These are phyloP conservation scores for Clathrospora elynae DNA, from an alignment of 2,329 filamentous ascomycete genomes.

Conservation along the genomic window DNA sequence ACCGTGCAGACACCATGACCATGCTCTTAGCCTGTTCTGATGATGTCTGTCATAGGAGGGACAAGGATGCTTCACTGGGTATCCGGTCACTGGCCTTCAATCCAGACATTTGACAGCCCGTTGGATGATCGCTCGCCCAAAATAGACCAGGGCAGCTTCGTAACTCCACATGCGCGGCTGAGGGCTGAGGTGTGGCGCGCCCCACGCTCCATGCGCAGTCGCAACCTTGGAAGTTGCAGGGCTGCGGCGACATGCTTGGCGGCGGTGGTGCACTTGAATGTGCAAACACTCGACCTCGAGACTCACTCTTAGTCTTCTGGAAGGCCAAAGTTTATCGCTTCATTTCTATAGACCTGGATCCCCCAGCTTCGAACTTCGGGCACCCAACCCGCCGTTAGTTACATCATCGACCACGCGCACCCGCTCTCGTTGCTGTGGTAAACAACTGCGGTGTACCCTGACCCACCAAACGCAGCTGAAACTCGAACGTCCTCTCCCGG, in stretches of 20 bases:
- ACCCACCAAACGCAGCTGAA: constrained; percentile 34
- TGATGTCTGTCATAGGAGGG: no score
- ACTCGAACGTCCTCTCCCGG: constrained; percentile 26
- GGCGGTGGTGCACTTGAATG: constrained; percentile 7
- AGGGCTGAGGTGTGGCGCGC: constrained; percentile 17
- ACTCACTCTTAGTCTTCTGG: no score
- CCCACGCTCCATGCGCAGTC: constrained; percentile 11
- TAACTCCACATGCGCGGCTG: constrained; percentile 18
- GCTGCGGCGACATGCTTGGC: constrained; percentile 9
- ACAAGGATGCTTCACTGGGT: no score
- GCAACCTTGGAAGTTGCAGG: constrained; percentile 5
- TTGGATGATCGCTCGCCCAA: constrained; percentile 5
- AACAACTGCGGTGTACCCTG: constrained; percentile 32
- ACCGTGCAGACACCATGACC: no score
- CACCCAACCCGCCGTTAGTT: constrained; percentile 6
- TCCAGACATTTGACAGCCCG: no score
- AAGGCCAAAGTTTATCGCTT: no score
- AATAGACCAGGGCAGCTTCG: constrained; percentile 18
- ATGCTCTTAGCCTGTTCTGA: no score
- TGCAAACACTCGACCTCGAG: background rate
- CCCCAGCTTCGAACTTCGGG: background rate
- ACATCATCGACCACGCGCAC: constrained; percentile 16
- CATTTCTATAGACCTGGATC: background rate
- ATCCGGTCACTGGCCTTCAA: no score
- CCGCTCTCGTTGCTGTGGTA: constrained; percentile 39